Conservation (phyloP, 1,284 basidiomycete genomes). For the Heterobasidion occidentale region DNA sequence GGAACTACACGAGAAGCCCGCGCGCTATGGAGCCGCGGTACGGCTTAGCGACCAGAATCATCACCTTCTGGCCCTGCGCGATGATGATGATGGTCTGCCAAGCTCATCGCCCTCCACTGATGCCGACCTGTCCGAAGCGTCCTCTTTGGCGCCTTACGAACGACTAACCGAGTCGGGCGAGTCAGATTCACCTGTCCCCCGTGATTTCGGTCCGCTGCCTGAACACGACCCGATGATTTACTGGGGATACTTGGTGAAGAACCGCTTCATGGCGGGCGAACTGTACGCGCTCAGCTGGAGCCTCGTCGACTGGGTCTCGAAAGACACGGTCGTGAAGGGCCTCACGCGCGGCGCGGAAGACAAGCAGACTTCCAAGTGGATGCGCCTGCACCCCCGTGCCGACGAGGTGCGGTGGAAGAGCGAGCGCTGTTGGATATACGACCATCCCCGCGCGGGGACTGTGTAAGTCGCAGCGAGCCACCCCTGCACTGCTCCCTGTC, state of each 20-base stretch:
- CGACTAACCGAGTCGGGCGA: too few relatives aligned
- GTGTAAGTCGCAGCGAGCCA: slow-evolving; percentile 47
- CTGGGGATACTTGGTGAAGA: slow-evolving; percentile 95
- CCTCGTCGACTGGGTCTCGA: slow-evolving; percentile 84
- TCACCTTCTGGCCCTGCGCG: not conserved
- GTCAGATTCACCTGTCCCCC: not conserved
- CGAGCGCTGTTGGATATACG: slow-evolving; percentile 97
- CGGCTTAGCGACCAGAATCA: not conserved
- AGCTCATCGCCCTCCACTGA: too few relatives aligned
- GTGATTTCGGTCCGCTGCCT: slow-evolving; percentile 1
- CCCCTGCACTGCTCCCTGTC: not conserved
- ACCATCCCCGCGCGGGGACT: slow-evolving; percentile 90
- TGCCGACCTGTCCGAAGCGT: too few relatives aligned
- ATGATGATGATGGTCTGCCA: not conserved
- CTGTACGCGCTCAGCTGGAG: slow-evolving; percentile 88
- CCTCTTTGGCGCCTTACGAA: too few relatives aligned
- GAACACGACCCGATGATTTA: slow-evolving; percentile 70
- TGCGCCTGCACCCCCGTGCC: slow-evolving; percentile 80
- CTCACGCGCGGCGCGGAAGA: slow-evolving; percentile 87
- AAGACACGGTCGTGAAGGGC: slow-evolving; percentile 59
- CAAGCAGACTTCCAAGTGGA: slow-evolving; percentile 94
- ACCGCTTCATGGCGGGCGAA: slow-evolving; percentile 95
- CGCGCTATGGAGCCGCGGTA: not conserved
- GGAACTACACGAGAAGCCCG: slow-evolving; percentile 41
- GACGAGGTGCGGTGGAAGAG: slow-evolving; percentile 81